Evolutionary conservation across 768 basidiomycete species (phyloP).

Genomic region (Serendipita vermifera): DNA sequence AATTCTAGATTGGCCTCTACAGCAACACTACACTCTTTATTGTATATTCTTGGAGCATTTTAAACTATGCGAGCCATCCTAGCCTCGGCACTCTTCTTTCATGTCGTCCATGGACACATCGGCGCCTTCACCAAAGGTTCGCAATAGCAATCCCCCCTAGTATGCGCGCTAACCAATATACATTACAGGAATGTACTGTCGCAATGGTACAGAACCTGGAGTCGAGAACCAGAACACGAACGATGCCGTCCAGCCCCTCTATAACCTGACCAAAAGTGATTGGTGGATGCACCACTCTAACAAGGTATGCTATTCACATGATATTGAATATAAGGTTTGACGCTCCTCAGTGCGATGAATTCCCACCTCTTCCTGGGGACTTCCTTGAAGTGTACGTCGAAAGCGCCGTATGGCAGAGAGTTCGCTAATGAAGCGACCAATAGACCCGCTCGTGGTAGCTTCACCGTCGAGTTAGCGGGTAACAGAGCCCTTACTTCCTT

Average conservation of each 20-base stretch:
- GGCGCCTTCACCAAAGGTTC: no score
- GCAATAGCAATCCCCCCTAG: no score
- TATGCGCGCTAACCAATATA: no score
- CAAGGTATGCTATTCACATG: background rate
- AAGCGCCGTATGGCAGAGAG: background rate
- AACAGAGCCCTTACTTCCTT: conserved; percentile 7
- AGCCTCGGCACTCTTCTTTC: no score
- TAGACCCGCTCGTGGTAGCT: conserved; percentile 8
- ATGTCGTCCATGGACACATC: no score
- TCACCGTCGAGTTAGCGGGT: conserved; percentile 5
- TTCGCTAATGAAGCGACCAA: background rate
- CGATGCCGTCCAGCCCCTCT: conserved; percentile 3
- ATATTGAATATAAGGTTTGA: background rate
- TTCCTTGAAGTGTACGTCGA: conserved; percentile 12
- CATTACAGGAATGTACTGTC: conserved; percentile 7
- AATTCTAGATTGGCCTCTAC: no score
- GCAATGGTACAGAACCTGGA: conserved; percentile 4
- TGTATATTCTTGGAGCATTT: no score
- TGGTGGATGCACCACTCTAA: conserved; percentile 9
- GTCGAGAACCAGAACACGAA: background rate
- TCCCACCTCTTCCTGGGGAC: conserved; percentile 7
- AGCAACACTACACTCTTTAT: no score
- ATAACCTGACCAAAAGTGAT: background rate
- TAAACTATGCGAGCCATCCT: no score
- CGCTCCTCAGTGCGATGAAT: background rate